These are phyloP conservation scores for Colletotrichum scovillei DNA, from an alignment of 2,329 filamentous ascomycete genomes.

Conservation along the genomic window DNA sequence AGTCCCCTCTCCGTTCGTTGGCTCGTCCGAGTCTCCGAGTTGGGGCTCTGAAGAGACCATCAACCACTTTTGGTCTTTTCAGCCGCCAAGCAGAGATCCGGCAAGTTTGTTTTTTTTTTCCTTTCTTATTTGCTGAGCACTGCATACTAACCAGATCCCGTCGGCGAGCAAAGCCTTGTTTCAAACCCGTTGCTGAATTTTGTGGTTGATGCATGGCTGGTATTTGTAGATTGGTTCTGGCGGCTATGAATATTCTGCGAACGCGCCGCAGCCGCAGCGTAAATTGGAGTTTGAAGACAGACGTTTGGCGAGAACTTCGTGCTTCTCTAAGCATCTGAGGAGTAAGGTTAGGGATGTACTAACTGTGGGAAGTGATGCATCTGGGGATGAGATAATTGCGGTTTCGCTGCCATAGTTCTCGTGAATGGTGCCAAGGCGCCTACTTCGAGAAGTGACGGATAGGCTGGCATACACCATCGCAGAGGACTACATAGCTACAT, in stretches of 20 bases:
- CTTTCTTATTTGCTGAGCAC: background rate
- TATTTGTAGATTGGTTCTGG: background rate
- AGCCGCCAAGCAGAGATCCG: background rate
- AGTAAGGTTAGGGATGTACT: too few relatives aligned
- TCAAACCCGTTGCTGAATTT: background rate
- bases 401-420: too few relatives aligned
- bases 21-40: background rate
- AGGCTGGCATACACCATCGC: too few relatives aligned
- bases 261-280: background rate
- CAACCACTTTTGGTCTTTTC: background rate
- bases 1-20: background rate
- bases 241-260: background rate
- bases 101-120: background rate
- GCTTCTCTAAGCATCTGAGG: background rate
- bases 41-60: background rate
- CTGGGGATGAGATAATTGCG: too few relatives aligned
- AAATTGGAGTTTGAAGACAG: background rate
- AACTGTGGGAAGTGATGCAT: too few relatives aligned
- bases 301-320: background rate
- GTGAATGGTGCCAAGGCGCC: too few relatives aligned
- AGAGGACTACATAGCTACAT: too few relatives aligned
- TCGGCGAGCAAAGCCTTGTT: background rate
- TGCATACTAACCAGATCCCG: conserved; percentile 15
- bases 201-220: background rate
- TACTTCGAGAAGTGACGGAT: too few relatives aligned